Percentiles rank a stretch among this genome's conserved stretches.
These are phyloP conservation scores for Penicillium odoratum DNA, from an alignment of 495 filamentous ascomycete genomes.

Conservation along the genomic window DNA sequence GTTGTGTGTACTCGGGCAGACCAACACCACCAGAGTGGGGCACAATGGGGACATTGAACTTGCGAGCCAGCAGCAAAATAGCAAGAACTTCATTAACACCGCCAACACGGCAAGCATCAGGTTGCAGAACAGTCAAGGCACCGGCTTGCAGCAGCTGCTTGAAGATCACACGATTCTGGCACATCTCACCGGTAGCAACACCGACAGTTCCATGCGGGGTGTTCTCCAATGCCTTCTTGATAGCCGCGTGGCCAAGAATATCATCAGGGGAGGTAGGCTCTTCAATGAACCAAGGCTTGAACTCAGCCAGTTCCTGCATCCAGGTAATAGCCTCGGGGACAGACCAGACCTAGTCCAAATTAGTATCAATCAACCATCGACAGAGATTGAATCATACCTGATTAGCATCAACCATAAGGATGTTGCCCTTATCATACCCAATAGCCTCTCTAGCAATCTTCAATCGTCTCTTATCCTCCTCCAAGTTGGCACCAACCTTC, in stretches of 20 bases:
- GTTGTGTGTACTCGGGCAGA: constrained; percentile 91
- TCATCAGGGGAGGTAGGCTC: constrained; percentile 95
- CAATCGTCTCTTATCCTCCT: constrained; percentile 67
- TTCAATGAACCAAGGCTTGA: constrained; percentile 96
- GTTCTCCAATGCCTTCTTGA: constrained; percentile 70
- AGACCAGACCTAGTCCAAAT: constrained; percentile 64
- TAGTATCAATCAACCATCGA: background rate
- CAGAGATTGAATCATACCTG: constrained; percentile 50
- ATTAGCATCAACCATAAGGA: constrained; percentile 95
- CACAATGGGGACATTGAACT: constrained; percentile 79
- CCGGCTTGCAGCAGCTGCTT: constrained; percentile 82
- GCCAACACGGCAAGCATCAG: constrained; percentile 88
- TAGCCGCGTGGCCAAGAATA: constrained; percentile 82
- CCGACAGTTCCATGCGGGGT: constrained; percentile 67
- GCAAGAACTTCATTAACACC: constrained; percentile 92
- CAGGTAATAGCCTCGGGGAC: constrained; percentile 88
- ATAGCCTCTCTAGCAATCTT: constrained; percentile 77
- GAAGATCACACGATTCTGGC: constrained; percentile 91
- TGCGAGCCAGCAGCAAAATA: constrained; percentile 87
- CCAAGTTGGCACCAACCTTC: constrained; percentile 76
- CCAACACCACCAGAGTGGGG: constrained; percentile 90
- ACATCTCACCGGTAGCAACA: constrained; percentile 95
- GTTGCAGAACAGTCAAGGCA: constrained; percentile 85
- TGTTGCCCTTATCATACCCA: constrained; percentile 82
- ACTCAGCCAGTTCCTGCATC: constrained; percentile 80